Evolutionary conservation across 257 asterid species (phyloP), one percentile per base, ranked within the genome.

Genomic region (Cynanchum wilfordii): DNA sequence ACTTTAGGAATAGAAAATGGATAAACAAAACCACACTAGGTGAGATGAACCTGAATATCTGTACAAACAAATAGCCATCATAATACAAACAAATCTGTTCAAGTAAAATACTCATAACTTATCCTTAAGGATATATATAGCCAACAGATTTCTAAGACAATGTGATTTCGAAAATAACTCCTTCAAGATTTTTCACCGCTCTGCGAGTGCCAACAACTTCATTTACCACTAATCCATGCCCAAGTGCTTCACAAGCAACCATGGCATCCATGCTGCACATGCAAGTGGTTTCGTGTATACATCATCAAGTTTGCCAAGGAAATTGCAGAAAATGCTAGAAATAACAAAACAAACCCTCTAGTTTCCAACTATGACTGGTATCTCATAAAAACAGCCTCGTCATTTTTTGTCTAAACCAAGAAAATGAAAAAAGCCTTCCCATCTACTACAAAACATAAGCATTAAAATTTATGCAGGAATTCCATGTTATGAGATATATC

Each of bases 141-240:
- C 9, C 64, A 3, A 25, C 25, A 24, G 4, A 24, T 57, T 17
- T 57, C 36, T 24, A 57, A 24, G 1, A 4, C 64, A 72, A 54
- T 7, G 87, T 77, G 60, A 89, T 79, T 80, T 91, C 97, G 64
- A 75, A 94, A n/a, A 94, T 81, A 60, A 87, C 92, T 50, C 99
- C 99, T 81, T 82, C 86, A 54, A 83, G 95, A 78, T 88, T 77
- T 82, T 84, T 80, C 68, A 91, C 82, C 4, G 77, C 74, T 36
- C 76, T 59, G 13, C 93, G 90, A 55, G 97, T 91, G 78, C 95
- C 97, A 57, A 72, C 81, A 38, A 89, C 88, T 86, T 91, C 97
- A 66, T 77, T 79, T 65, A 91, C 74, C 38, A n/a, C 69, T 77
- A 94, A 72, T 70, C 96, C 97, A 74, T 83, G 97, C 58, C 77